Base-by-base conservation (phyloP, 495 filamentous ascomycete species). In the Hyaloscypha hepaticicola region DNA sequence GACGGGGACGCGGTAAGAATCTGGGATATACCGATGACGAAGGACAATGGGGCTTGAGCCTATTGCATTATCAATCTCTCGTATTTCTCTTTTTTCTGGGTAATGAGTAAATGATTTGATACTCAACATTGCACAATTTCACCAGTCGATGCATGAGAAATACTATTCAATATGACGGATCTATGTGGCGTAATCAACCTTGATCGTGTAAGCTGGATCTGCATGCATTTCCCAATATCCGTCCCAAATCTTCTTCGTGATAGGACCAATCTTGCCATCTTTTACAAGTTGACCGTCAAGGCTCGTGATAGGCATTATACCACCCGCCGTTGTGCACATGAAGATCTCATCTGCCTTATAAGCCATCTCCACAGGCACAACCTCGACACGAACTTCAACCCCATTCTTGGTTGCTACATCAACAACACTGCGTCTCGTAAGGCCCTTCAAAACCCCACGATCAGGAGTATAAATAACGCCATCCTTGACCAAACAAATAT, bases 1-100 rank as follows among this genome's bases (percentile, higher is more conserved):
- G 60, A 63, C 56, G 60, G 60, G 22, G 60, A 63, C 28, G 4
- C 50, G 27, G 60, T 63, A 51, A 63, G 60, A 22, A 63, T 63
- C 21, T 63, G 60, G 50, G 50, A 56, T 56, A 9, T 56, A 14
- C 60, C 60, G 19, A 55, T 63, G 51, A 38, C 60, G 29, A 63
- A 61, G 59, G 25, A 51, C 19, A 2, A 50, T 50, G 19, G 6
- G 9, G 11, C 48, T 5, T 50, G 22, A 24, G 48, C 22, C 7
- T 16, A 8, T 45, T 45, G 19, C 19, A 8, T 8, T 8, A 45
- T 45, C 8, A 45, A 8, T 8, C 38, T 8, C 19, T 8, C 38
- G 38, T 45, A 19, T 8, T 45, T 8, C 38, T 19, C 8, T 8
- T 8, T 8, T 45, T 45, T n/a, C n/a, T n/a, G 38, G 38, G 38